Conservation (phyloP, 164 flowering plant species). For the Stephania cephalantha region DNA sequence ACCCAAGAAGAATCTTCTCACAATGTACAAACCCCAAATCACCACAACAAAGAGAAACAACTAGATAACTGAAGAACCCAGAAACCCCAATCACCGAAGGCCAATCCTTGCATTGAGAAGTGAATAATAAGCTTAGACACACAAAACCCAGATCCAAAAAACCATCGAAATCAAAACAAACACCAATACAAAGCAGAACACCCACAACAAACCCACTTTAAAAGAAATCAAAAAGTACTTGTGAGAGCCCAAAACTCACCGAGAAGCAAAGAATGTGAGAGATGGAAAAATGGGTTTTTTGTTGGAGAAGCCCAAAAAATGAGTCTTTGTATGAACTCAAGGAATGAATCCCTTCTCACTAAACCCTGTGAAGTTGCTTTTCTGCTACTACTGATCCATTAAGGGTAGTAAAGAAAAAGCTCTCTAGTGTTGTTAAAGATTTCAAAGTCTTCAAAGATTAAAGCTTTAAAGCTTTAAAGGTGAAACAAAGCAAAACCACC, state of each 20-base stretch:
- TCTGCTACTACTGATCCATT: neutral
- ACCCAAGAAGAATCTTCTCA: conserved; percentile 11
- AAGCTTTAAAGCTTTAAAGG: neutral
- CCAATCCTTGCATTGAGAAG: neutral
- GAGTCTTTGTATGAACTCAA: neutral
- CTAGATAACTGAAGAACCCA: conserved; percentile 7
- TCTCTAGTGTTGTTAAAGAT: too few species aligned
- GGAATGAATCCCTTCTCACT: neutral
- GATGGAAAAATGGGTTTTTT: neutral
- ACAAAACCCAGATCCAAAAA: neutral
- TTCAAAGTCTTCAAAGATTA: neutral
- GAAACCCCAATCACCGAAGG: neutral
- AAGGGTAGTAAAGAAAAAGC: neutral
- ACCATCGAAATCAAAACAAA: neutral
- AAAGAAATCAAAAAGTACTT: neutral
- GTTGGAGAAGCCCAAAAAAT: neutral
- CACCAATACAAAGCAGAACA: neutral
- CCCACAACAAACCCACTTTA: neutral
- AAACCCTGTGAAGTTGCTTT: neutral
- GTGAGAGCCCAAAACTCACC: neutral
- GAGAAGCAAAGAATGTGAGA: neutral
- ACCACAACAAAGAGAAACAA: neutral
- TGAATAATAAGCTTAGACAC: neutral
- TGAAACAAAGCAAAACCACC: neutral
- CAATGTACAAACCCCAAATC: conserved; percentile 5